Base-by-base conservation (phyloP, 164 flowering plant species). In the Pachysandra terminalis region DNA sequence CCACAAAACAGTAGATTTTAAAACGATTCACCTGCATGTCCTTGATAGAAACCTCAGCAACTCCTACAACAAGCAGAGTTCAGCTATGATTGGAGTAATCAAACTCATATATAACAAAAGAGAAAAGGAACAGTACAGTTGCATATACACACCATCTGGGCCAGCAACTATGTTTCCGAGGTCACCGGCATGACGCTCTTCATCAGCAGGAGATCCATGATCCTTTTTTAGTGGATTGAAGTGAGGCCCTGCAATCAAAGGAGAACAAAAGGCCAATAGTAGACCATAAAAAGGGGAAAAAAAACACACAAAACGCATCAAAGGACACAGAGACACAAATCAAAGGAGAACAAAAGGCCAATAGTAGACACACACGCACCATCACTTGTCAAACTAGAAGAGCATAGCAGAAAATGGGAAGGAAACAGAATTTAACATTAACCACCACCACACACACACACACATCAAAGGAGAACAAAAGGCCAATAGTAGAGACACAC, bases 151-250 rank as follows among this genome's bases (percentile, higher is more conserved):
- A 92, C 95, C 98, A 82, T 93, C 90, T 26, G 78, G 66, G 61
- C 83, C 92, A 0, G 96, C 98, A 69, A 81, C 21, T 59, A 93
- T 86, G 84, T 93, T 93, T 7, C 98, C 98, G 74, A 93, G 82
- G 74, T 93, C 98, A 75, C 98, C 98, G 15, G 93, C 96, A 60
- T 90, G 98, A 16, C 98, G 81, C 59, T 81, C 84, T 28, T 64
- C 40, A 74, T 87, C 92, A 21, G 70, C 8, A 2, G 97, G 98
- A 75, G 88, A 87, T 67, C 97, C 98, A 78, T 93, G 98, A 67
- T 81, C 65, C 65, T 80, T 85, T 81, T 85, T 87, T 41, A 81
- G 32, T 56, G 98, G 98, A 83, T 93, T 93, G 67, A 86, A 93
- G 76, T 91, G 91, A 70, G 97, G 92, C 27, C 98, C 96, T 90